Percentiles rank a stretch among this genome's conserved stretches.
These are phyloP conservation scores for Monascus ruber DNA, from an alignment of 2,329 filamentous ascomycete genomes.

Conservation along the genomic window DNA sequence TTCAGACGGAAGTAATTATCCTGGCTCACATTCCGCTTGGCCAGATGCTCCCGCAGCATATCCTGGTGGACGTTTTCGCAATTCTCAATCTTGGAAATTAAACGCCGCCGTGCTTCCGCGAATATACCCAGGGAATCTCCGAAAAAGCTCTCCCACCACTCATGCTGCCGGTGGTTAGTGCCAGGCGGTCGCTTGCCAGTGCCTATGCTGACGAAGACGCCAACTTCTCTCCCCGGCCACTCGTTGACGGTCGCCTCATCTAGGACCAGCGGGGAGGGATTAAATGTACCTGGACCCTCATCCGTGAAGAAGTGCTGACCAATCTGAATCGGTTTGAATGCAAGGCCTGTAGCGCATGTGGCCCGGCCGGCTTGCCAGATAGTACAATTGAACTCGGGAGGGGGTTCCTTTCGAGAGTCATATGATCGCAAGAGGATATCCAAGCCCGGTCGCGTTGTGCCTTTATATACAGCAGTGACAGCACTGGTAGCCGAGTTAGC, in stretches of 20 bases:
- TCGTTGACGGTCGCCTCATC: slow-evolving; percentile 89
- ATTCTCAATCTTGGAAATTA: slow-evolving; percentile 88
- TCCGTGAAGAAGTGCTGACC: slow-evolving; percentile 92
- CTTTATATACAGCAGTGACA: slow-evolving; percentile 83
- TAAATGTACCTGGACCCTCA: slow-evolving; percentile 83
- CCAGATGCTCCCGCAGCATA: slow-evolving; percentile 70
- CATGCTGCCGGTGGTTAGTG: slow-evolving; percentile 54
- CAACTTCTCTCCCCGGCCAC: slow-evolving; percentile 87
- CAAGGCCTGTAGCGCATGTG: slow-evolving; percentile 80
- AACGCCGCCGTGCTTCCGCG: slow-evolving; percentile 70
- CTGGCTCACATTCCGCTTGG: slow-evolving; percentile 64
- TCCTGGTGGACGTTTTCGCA: slow-evolving; percentile 83
- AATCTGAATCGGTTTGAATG: slow-evolving; percentile 91
- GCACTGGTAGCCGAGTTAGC: slow-evolving; percentile 44
- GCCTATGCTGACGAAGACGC: slow-evolving; percentile 87
- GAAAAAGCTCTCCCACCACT: slow-evolving; percentile 88
- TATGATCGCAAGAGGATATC: slow-evolving; percentile 80
- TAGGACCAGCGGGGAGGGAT: slow-evolving; percentile 71
- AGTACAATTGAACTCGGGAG: slow-evolving; percentile 83
- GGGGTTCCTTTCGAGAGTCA: slow-evolving; percentile 82
- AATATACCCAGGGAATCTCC: slow-evolving; percentile 66
- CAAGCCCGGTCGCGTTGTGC: slow-evolving; percentile 55
- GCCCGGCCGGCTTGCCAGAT: slow-evolving; percentile 96
- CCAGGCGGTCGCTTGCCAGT: slow-evolving; percentile 75
- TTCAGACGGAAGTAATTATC: slow-evolving; percentile 97